phyloP scores from a whole-genome alignment of 2,329 filamentous ascomycete genomes.

The Penicillium italicum region DNA sequence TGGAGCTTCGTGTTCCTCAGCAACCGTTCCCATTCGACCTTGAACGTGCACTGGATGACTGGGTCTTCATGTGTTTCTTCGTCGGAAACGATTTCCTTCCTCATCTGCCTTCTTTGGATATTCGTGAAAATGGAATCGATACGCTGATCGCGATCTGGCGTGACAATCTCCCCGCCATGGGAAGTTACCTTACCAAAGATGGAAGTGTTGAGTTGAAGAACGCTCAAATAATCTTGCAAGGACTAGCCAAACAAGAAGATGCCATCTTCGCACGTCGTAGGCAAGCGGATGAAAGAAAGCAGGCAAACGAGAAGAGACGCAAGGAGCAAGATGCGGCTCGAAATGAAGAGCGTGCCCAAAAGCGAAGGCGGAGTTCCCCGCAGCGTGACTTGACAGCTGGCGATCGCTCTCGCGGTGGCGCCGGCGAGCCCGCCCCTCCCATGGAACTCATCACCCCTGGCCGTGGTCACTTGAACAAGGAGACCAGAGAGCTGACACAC shows the following conservation, averaged over 20 bases:
- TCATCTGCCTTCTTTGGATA: conserved; percentile 94
- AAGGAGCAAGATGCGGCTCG: conserved; percentile 64
- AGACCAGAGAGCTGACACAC: conserved; percentile 67
- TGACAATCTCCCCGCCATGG: conserved; percentile 86
- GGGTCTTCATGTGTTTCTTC: conserved; percentile 99
- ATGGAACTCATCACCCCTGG: conserved; percentile 59
- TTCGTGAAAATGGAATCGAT: conserved; percentile 95
- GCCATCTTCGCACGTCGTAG: conserved; percentile 86
- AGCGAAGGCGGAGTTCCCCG: conserved; percentile 46
- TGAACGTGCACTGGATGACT: conserved; percentile 91
- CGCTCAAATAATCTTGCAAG: conserved; percentile 82
- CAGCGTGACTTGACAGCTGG: conserved; percentile 34
- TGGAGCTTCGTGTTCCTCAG: conserved; percentile 78
- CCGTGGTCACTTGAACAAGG: conserved; percentile 52
- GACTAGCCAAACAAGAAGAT: conserved; percentile 88
- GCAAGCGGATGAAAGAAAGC: conserved; percentile 77
- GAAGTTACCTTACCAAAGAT: conserved; percentile 93
- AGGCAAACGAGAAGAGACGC: conserved; percentile 73
- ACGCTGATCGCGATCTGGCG: conserved; percentile 96
- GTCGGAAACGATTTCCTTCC: conserved; percentile 98
- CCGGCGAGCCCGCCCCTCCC: conserved; percentile 38
- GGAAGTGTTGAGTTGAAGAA: conserved; percentile 82
- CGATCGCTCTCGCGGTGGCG: conserved; percentile 26
- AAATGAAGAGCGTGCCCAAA: conserved; percentile 43
- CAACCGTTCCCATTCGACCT: conserved; percentile 88